A percentile compares a stretch with the other conserved stretches of the same genome.
phyloP scores from a whole-genome alignment of 78 protist genomes.

The Planoprotostelium fungivorum region DNA sequence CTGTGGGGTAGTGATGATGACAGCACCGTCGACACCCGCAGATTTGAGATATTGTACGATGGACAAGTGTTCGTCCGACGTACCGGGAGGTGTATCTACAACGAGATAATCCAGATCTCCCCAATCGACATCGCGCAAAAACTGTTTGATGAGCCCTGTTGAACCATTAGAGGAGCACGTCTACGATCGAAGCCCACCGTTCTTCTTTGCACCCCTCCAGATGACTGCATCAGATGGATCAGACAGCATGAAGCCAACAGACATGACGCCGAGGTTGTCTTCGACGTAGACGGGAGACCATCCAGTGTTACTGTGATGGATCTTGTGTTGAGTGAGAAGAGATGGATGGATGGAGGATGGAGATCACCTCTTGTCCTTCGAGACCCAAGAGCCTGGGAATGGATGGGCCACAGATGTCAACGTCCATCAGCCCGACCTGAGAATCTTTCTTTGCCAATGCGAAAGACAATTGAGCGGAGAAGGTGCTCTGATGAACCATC shows the following conservation, averaged over 20 bases:
- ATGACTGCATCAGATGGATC: slow-evolving; percentile 92
- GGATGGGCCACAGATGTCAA: slow-evolving; percentile 98
- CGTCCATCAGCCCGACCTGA: slow-evolving; percentile 94
- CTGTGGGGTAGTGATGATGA: slow-evolving; percentile 98
- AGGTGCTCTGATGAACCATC: slow-evolving; percentile 64
- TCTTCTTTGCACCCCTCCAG: slow-evolving; percentile 98
- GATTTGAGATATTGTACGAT: slow-evolving; percentile 69
- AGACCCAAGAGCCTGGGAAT: slow-evolving; percentile 89
- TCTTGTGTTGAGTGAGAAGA: not conserved
- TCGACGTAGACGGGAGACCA: slow-evolving; percentile 90
- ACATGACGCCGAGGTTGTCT: slow-evolving; percentile 91
- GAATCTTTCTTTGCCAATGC: slow-evolving; percentile 40
- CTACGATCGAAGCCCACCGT: slow-evolving; percentile 27
- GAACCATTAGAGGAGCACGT: not conserved
- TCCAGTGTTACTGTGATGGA: slow-evolving; percentile 83
- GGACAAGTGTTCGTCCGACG: slow-evolving; percentile 99
- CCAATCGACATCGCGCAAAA: slow-evolving; percentile 96
- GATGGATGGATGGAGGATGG: not conserved
- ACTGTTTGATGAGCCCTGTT: slow-evolving; percentile 92
- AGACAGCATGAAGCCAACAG: slow-evolving; percentile 92
- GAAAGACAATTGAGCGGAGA: slow-evolving; percentile 89
- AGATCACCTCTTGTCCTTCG: slow-evolving; percentile 44
- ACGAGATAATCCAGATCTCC: slow-evolving; percentile 92
- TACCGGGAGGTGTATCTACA: slow-evolving; percentile 99
- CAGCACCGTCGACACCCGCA: slow-evolving; percentile 80